Base-by-base conservation (phyloP, 805 yeast genomes). In the Yamadazyma endophytica region DNA sequence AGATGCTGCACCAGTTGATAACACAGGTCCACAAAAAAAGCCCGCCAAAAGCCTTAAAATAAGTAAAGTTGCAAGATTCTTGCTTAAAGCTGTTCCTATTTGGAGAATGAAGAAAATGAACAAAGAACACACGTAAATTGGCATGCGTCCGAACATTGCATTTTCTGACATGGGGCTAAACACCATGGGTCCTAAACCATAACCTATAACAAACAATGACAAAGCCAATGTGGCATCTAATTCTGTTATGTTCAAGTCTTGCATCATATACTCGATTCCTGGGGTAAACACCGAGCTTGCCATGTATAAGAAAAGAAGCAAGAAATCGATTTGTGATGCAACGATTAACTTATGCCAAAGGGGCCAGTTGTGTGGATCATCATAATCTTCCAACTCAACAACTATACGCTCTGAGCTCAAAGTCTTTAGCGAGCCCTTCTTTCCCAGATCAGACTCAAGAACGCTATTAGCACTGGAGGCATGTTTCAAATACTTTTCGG, bases 121-220 rank as follows among this genome's bases (percentile, higher is more conserved):
- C 24, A 75, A 50, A 2, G 82, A 64, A 14, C 56, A 27, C 22
- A 69, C 58, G 40, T 76, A 77, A 28, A 75, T 64, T 17, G 61
- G 54, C 31, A 70, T 73, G 38, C 83, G 63, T 12, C 83, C 83
- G 33, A 74, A 49, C 2, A 52, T 47, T 2, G 79, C 74, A 31
- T 72, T 62, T 47, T 79, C 85, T 8, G 79, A 69, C 37, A 77
- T 43, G 4, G 85, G 84, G 0, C 81, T 70, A 30, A 75, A 70
- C 2, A 77, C 36, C 63, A 77, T 61, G 2, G 84, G 82, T 1
- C 83, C 83, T 15, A 76, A 32, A 35, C 79, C 83, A 44, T 78
- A 77, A 9, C 82, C 85, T 18, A 77, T 47, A 11, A 78, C 79
- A 41, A 73, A 79, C 29, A 76, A 38, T 0, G 80, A 58, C 42